phyloP scores from a whole-genome alignment of 1,139 yeast species.

The Saccharomyces hybrid region DNA sequence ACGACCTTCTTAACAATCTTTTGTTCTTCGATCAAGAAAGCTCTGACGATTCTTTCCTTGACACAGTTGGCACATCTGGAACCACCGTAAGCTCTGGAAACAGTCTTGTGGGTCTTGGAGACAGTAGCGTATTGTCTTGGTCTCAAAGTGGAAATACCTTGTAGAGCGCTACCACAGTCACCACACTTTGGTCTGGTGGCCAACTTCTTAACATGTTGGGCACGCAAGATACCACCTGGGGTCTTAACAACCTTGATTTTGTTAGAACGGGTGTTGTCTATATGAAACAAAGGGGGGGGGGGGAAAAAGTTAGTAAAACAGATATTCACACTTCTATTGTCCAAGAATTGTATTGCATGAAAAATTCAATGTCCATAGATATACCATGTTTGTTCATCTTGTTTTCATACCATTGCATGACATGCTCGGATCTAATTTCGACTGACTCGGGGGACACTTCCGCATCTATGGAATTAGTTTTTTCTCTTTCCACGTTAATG shows the following conservation, averaged over 20 bases:
- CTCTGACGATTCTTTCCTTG: conserved; percentile 97
- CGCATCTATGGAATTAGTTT: too few relatives aligned
- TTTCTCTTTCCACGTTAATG: too few relatives aligned
- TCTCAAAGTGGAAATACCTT: conserved; percentile 91
- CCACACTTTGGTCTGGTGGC: conserved; percentile 98
- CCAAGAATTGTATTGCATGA: too few relatives aligned
- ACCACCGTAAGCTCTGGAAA: conserved; percentile 99
- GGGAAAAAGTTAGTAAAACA: too few relatives aligned
- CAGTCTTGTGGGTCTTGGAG: conserved; percentile 95
- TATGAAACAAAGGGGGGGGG: conserved; percentile 4
- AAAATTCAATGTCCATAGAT: too few relatives aligned
- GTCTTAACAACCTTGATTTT: conserved; percentile 98
- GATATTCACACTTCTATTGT: too few relatives aligned
- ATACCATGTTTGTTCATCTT: too few relatives aligned
- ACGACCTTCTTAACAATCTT: conserved; percentile 98
- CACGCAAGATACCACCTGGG: conserved; percentile 98
- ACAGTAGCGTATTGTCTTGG: conserved; percentile 95
- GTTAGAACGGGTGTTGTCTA: conserved; percentile 98
- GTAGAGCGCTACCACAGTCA: conserved; percentile 90
- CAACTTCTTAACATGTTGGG: conserved; percentile 93
- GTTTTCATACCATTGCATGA: too few relatives aligned
- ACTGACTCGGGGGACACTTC: too few relatives aligned
- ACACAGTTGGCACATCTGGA: conserved; percentile 98
- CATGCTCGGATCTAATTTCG: too few relatives aligned
- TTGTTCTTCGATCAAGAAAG: conserved; percentile 99